These are phyloP conservation scores for Flammula alnicola DNA, from an alignment of 1,284 basidiomycete species.

Conservation along the genomic window DNA sequence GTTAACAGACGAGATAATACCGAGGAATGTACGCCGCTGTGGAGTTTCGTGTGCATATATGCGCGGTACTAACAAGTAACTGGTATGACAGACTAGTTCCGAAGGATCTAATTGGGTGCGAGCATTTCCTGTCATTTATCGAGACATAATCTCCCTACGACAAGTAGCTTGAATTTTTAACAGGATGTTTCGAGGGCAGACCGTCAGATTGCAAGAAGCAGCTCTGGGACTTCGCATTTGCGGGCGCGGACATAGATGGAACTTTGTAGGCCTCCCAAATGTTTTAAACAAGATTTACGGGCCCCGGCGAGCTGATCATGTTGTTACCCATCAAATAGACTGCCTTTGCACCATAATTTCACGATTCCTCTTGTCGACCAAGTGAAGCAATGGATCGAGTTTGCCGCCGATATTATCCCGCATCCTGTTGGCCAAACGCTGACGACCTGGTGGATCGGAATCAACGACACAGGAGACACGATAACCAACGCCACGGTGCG, in stretches of 20 bases:
- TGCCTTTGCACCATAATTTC: slow-evolving; percentile 48
- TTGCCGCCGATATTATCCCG: slow-evolving; percentile 48
- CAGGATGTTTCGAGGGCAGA: slow-evolving; percentile 51
- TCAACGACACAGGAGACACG: slow-evolving; percentile 61
- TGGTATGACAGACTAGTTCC: slow-evolving; percentile 49
- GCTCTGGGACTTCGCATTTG: slow-evolving; percentile 63
- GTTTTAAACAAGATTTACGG: too few species aligned
- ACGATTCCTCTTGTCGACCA: slow-evolving; percentile 54
- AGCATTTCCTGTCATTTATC: slow-evolving; percentile 2
- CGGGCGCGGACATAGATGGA: slow-evolving; percentile 55
- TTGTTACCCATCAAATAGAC: slow-evolving; percentile 24
- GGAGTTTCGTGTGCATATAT: background rate
- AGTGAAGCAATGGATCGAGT: slow-evolving; percentile 52
- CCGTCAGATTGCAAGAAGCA: slow-evolving; percentile 48
- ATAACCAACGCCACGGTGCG: slow-evolving; percentile 42
- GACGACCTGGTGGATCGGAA: slow-evolving; percentile 63
- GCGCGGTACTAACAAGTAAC: background rate
- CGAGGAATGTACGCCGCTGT: slow-evolving; percentile 43
- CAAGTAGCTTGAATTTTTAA: slow-evolving; percentile 53
- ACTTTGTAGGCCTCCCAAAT: slow-evolving; percentile 46
- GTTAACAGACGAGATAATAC: slow-evolving; percentile 48
- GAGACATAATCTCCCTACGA: background rate
- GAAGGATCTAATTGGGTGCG: slow-evolving; percentile 57
- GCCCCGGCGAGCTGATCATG: too few species aligned
- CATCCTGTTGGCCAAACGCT: slow-evolving; percentile 48